Conservation (phyloP, 805 yeast species). For the Pichia scutulata region DNA sequence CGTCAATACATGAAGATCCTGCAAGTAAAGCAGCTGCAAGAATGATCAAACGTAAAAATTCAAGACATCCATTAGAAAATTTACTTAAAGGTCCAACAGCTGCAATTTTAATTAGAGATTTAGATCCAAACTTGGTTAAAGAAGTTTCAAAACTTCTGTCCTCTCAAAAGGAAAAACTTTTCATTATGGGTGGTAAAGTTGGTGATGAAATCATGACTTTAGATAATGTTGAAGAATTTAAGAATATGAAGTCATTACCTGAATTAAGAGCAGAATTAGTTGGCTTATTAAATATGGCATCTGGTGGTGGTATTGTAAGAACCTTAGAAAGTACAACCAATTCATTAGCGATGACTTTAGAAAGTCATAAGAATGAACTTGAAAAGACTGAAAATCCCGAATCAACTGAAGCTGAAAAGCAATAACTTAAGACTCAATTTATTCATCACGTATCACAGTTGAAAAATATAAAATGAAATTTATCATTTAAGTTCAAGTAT, state of each 20-base stretch:
- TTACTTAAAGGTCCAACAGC: conserved; percentile 84
- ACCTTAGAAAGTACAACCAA: conserved; percentile 69
- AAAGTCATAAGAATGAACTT: conserved; percentile 39
- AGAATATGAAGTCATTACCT: conserved; percentile 63
- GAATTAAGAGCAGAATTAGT: conserved; percentile 75
- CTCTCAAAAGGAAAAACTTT: conserved; percentile 60
- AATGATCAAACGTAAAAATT: conserved; percentile 32
- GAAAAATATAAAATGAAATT: neutral
- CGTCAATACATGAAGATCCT: conserved; percentile 65
- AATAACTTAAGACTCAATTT: neutral
- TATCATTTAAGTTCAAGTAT: neutral
- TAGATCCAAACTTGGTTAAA: conserved; percentile 64
- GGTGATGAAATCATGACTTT: conserved; percentile 51
- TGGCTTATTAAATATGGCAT: conserved; percentile 72
- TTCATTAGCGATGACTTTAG: conserved; percentile 65
- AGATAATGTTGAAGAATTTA: conserved; percentile 50
- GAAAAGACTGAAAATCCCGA: conserved; percentile 13
- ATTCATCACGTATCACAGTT: neutral
- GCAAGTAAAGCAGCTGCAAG: conserved; percentile 45
- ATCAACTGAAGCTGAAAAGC: neutral
- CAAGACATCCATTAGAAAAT: conserved; percentile 59
- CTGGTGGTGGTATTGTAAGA: conserved; percentile 84
- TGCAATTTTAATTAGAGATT: conserved; percentile 54
- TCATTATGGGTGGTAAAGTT: conserved; percentile 79
- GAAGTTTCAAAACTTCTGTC: conserved; percentile 55